Conservation (phyloP, 192 early-diverging fungal genomes). For the Backusella mclennaniae region DNA sequence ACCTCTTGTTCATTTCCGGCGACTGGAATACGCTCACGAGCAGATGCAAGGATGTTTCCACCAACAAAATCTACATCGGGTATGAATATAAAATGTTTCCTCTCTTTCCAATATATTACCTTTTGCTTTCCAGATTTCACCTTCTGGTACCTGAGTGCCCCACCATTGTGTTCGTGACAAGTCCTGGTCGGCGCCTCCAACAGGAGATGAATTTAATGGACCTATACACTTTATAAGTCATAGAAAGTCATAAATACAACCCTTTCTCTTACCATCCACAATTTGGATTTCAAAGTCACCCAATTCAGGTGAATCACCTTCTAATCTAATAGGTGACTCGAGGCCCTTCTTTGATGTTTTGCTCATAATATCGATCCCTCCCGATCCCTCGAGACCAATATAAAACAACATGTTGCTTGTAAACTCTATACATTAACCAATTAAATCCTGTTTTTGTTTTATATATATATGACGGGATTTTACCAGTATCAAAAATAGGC, state of each 20-base stretch:
- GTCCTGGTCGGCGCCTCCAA: conserved; percentile 15
- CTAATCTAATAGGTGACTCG: conserved; percentile 38
- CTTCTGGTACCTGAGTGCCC: conserved; percentile 34
- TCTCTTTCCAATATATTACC: conserved; percentile 27
- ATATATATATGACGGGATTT: not conserved
- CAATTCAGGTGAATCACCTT: conserved; percentile 63
- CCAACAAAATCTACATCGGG: conserved; percentile 28
- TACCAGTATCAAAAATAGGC: conserved; percentile 48
- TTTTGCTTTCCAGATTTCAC: conserved; percentile 61
- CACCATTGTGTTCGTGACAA: conserved; percentile 39
- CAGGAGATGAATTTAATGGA: conserved; percentile 18
- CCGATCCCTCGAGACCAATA: conserved; percentile 73
- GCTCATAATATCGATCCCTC: conserved; percentile 49
- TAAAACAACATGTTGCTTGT: conserved; percentile 71
- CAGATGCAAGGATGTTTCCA: conserved; percentile 31
- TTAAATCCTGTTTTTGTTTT: not conserved
- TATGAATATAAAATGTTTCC: no score
- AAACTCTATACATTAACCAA: conserved; percentile 19
- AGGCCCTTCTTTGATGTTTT: conserved; percentile 31
- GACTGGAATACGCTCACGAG: conserved; percentile 10
- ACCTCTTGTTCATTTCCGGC: conserved; percentile 16
- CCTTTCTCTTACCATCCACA: conserved; percentile 46
- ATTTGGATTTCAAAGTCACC: conserved; percentile 70
- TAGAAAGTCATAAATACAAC: no score
- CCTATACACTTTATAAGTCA: not conserved